Evolutionary conservation across 2,329 filamentous ascomycete genomes (phyloP).

Genomic region (Fusarium fracticaudum): DNA sequence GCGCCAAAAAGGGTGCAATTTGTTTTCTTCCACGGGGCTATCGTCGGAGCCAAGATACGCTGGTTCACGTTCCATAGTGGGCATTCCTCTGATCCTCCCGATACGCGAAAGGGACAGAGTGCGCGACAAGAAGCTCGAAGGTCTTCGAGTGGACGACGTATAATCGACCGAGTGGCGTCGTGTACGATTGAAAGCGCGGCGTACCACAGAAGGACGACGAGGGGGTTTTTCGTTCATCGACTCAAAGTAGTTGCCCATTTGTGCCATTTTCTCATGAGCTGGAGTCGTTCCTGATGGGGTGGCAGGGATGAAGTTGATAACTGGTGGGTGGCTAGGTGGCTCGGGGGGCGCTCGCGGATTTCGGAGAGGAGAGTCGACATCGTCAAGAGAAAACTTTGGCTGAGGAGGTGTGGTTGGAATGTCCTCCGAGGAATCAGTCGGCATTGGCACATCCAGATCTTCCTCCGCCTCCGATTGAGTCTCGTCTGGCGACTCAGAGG

Average conservation of each 20-base stretch:
- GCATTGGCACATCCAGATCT: conserved; percentile 39
- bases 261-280: conserved; percentile 60
- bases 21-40: conserved; percentile 61
- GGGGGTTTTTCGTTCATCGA: conserved; percentile 56
- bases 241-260: conserved; percentile 65
- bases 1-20: conserved; percentile 70
- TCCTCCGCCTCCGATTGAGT: conserved; percentile 39
- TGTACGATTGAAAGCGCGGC: conserved; percentile 62
- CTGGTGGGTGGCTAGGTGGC: conserved; percentile 55
- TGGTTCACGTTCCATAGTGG: conserved; percentile 41
- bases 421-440: conserved; percentile 51
- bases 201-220: conserved; percentile 61
- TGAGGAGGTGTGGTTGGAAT: conserved; percentile 64
- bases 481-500: conserved; percentile 56
- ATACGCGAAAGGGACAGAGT: conserved; percentile 64
- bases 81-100: conserved; percentile 41
- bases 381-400: conserved; percentile 58
- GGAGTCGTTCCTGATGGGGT: conserved; percentile 70
- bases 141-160: conserved; percentile 52
- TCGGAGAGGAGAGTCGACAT: conserved; percentile 69
- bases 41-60: conserved; percentile 56
- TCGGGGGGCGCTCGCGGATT: conserved; percentile 69
- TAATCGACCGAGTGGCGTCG: conserved; percentile 57
- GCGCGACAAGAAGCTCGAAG: conserved; percentile 57
- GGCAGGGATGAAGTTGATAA: conserved; percentile 70